Conservation (phyloP, 371 early-diverging fungal genomes). For the Coemansia sp. region DNA sequence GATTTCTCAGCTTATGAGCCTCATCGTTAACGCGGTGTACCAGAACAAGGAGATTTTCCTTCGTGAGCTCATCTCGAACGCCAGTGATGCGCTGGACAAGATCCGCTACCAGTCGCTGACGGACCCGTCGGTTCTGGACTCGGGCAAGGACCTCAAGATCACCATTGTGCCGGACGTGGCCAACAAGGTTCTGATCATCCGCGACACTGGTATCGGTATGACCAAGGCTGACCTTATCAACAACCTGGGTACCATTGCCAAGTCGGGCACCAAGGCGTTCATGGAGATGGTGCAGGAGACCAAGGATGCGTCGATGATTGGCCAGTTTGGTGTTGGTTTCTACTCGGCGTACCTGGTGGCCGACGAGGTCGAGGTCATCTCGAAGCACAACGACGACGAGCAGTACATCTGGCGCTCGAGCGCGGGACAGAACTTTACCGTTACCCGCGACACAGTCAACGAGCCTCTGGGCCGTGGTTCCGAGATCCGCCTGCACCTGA, state of each 20-base stretch:
- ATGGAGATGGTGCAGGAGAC: conserved; percentile 76
- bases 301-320: conserved; percentile 91
- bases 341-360: conserved; percentile 97
- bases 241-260: conserved; percentile 96
- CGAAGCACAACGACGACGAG: conserved; percentile 93
- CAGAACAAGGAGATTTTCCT: conserved; percentile 94
- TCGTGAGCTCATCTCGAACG: conserved; percentile 93
- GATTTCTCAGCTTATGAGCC: conserved; percentile 90
- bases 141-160: conserved; percentile 77
- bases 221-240: conserved; percentile 94
- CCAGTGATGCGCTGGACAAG: conserved; percentile 96
- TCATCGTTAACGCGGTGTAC: conserved; percentile 89
- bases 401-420: conserved; percentile 94
- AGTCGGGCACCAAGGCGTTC: conserved; percentile 93
- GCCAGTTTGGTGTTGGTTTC: conserved; percentile 99
- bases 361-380: conserved; percentile 90
- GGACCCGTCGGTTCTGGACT: conserved; percentile 75
- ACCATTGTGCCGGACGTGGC: conserved; percentile 78
- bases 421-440: conserved; percentile 90
- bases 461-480: conserved; percentile 83
- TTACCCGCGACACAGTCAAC: conserved; percentile 80
- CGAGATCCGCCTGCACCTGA: conserved; percentile 83
- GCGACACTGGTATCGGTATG: conserved; percentile 95
- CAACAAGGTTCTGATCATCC: conserved; percentile 69
- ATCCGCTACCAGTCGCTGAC: conserved; percentile 81